Percentiles rank a stretch among this genome's conserved stretches.
Conservation (phyloP, 495 filamentous ascomycete species). For the Annulohypoxylon moriforme region DNA sequence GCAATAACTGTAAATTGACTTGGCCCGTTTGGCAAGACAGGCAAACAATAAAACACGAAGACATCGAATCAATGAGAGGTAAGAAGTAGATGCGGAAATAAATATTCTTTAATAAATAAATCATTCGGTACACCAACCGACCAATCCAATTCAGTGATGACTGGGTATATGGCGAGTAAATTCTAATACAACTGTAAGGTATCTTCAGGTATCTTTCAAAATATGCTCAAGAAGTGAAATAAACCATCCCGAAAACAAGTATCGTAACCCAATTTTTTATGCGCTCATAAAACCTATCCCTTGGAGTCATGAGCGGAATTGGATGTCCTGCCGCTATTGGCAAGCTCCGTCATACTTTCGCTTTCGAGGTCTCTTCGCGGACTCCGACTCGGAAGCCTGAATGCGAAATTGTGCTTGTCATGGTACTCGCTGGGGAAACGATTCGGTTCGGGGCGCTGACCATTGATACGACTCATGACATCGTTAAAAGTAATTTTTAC, state of each 20-base stretch:
- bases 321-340: slow-evolving; percentile 42
- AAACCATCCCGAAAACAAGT: slow-evolving; percentile 2
- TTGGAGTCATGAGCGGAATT: slow-evolving; percentile 25
- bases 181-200: slow-evolving; percentile 16
- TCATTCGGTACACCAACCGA: slow-evolving; percentile 7
- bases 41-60: not conserved
- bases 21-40: not conserved
- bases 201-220: slow-evolving; percentile 11
- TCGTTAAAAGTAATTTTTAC: slow-evolving; percentile 54
- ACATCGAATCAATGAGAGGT: not conserved
- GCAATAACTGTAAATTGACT: not conserved
- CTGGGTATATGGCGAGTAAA: slow-evolving; percentile 15
- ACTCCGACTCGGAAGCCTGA: slow-evolving; percentile 33
- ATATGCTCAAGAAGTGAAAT: slow-evolving; percentile 9
- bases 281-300: not conserved
- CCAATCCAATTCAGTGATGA: slow-evolving; percentile 1
- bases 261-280: not conserved
- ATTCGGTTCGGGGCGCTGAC: slow-evolving; percentile 34
- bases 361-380: slow-evolving; percentile 35
- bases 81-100: not conserved
- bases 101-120: slow-evolving; percentile 2
- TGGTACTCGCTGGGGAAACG: slow-evolving; percentile 31
- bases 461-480: not conserved
- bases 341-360: slow-evolving; percentile 60
- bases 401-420: slow-evolving; percentile 35